Evolutionary conservation across 257 asterid species (phyloP).

Genomic region (Apocynum venetum): DNA sequence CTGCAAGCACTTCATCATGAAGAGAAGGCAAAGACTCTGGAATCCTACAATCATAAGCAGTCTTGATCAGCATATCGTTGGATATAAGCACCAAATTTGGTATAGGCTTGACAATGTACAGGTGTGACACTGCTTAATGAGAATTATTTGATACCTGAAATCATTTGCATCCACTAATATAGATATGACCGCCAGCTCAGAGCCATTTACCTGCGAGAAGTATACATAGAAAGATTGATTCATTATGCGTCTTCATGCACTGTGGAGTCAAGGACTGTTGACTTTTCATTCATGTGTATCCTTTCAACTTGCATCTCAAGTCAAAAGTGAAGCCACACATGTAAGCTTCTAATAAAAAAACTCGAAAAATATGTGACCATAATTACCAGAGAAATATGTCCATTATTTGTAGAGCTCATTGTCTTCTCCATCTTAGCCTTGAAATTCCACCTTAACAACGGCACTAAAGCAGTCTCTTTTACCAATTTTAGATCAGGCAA

Average conservation of each 20-base stretch:
- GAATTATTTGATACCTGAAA: conserved; percentile 50
- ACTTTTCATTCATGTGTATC: not conserved
- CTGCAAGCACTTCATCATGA: conserved; percentile 87
- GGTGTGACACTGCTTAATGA: not conserved
- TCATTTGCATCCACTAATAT: conserved; percentile 57
- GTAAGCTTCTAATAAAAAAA: not conserved
- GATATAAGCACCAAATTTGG: not conserved
- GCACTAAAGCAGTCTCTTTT: conserved; percentile 53
- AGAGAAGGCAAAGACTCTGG: conserved; percentile 78
- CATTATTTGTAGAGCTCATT: conserved; percentile 56
- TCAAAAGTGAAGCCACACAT: not conserved
- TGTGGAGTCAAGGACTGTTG: not conserved
- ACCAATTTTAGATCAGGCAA: conserved; percentile 76
- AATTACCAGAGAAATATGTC: conserved; percentile 63
- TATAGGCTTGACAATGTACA: conserved; percentile 2
- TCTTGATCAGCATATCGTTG: conserved; percentile 18
- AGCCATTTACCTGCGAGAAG: conserved; percentile 55
- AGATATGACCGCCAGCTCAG: conserved; percentile 76
- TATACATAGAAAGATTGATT: conserved; percentile 3
- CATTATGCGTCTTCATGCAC: not conserved
- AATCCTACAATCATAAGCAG: conserved; percentile 38
- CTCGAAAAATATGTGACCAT: conserved; percentile 5
- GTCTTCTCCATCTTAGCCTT: conserved; percentile 69
- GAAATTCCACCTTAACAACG: conserved; percentile 76
- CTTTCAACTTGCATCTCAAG: not conserved